Percentiles rank a stretch among this genome's conserved stretches.
Conservation (phyloP, 2,329 filamentous ascomycete genomes). For the Westerdykella sp. region DNA sequence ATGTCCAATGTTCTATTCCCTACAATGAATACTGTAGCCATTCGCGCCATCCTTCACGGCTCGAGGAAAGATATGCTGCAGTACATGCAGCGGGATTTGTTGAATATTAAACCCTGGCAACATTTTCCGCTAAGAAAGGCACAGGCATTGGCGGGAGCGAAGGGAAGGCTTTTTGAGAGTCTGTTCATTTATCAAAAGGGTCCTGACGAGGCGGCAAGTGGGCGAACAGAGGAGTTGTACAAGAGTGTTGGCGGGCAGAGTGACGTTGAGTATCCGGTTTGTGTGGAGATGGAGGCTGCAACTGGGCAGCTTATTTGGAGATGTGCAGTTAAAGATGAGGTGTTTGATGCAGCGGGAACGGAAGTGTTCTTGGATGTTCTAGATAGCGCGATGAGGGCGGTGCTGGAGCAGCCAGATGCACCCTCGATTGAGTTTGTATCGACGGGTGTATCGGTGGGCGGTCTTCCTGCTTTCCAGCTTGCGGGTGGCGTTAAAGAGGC, state of each 20-base stretch:
- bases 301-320: slow-evolving; percentile 59
- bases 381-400: slow-evolving; percentile 52
- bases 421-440: slow-evolving; percentile 52
- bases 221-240: slow-evolving; percentile 42
- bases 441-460: slow-evolving; percentile 57
- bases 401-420: slow-evolving; percentile 47
- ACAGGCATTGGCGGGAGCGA: slow-evolving; percentile 46
- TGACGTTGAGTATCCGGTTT: slow-evolving; percentile 73
- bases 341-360: slow-evolving; percentile 45
- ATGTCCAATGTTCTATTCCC: slow-evolving; percentile 70
- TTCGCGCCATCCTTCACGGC: slow-evolving; percentile 68
- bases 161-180: slow-evolving; percentile 54
- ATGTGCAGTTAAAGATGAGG: slow-evolving; percentile 58
- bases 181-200: slow-evolving; percentile 61
- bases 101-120: slow-evolving; percentile 62
- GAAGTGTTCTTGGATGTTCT: slow-evolving; percentile 52
- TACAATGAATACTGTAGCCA: slow-evolving; percentile 82
- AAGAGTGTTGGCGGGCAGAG: slow-evolving; percentile 58
- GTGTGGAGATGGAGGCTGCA: slow-evolving; percentile 68
- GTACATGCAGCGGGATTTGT: slow-evolving; percentile 67
- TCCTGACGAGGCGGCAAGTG: slow-evolving; percentile 26
- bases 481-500: slow-evolving; percentile 2
- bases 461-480: slow-evolving; percentile 45
- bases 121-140: slow-evolving; percentile 70
- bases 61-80: slow-evolving; percentile 57